Evolutionary conservation across 257 asterid genomes (phyloP).

Genomic region (Solanum pinnatisectum): DNA sequence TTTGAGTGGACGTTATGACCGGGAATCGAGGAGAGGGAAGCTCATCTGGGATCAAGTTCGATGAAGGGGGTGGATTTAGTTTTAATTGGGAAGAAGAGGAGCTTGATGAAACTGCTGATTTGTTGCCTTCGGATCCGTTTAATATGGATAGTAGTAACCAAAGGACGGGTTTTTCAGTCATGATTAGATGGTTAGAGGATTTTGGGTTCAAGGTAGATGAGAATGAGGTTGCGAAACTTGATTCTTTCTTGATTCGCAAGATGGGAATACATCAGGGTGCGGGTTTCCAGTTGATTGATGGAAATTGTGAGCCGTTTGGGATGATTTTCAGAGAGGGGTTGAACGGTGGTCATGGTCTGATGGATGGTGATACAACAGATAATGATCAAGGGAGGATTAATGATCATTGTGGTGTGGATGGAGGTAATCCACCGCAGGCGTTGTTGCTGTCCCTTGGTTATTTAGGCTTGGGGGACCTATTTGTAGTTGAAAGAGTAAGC

Average conservation of each 20-base stretch:
- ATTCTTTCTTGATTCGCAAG: slow-evolving; percentile 23
- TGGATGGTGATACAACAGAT: slow-evolving; percentile 1
- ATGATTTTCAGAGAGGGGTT: slow-evolving; percentile 9
- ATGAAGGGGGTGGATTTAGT: slow-evolving; percentile 15
- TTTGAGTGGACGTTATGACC: slow-evolving; percentile 25
- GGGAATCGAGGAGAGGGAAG: slow-evolving; percentile 22
- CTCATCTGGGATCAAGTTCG: slow-evolving; percentile 10
- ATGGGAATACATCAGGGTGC: slow-evolving; percentile 19
- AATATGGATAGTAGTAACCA: slow-evolving; percentile 25
- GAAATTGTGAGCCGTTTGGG: background rate
- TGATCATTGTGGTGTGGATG: slow-evolving; percentile 7
- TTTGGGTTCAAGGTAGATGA: slow-evolving; percentile 26
- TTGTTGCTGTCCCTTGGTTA: slow-evolving; percentile 41
- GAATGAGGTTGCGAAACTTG: slow-evolving; percentile 22
- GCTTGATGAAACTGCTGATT: slow-evolving; percentile 28
- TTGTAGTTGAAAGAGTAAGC: slow-evolving; percentile 63
- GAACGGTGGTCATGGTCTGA: slow-evolving; percentile 2
- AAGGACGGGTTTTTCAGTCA: slow-evolving; percentile 6
- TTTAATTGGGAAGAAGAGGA: background rate
- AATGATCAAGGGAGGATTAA: slow-evolving; percentile 6
- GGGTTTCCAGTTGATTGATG: slow-evolving; percentile 11
- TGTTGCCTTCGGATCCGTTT: slow-evolving; percentile 65
- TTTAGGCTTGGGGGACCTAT: slow-evolving; percentile 52
- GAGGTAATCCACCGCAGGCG: slow-evolving; percentile 41
- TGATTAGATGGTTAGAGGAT: slow-evolving; percentile 40